Evolutionary conservation across 257 asterid genomes (phyloP).

Genomic region (Jacaranda copaia): DNA sequence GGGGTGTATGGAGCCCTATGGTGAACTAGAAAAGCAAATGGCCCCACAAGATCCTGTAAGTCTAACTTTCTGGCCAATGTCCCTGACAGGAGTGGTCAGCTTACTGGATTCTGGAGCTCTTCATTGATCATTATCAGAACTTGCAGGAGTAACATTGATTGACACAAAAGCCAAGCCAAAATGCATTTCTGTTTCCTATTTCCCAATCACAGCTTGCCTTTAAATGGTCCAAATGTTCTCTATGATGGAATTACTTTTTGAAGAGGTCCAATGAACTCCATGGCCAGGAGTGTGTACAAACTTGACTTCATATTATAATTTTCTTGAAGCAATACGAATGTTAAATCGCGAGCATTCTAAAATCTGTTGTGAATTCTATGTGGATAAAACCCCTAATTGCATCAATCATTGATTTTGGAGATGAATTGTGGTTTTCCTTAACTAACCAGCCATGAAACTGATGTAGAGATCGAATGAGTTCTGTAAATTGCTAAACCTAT

Average conservation of each 20-base stretch:
- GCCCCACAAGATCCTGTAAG: background rate
- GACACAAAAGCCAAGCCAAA: background rate
- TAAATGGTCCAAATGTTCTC: background rate
- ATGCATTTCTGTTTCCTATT: background rate
- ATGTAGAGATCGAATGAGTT: background rate
- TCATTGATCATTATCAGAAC: background rate
- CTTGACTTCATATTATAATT: background rate
- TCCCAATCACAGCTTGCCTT: background rate
- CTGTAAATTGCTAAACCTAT: background rate
- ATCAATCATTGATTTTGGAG: conserved; percentile 1
- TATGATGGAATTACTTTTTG: background rate
- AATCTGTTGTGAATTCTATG: background rate
- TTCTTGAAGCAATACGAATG: background rate
- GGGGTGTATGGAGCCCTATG: background rate
- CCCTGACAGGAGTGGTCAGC: background rate
- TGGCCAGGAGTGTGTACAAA: background rate
- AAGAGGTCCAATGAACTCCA: background rate
- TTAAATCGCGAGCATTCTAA: background rate
- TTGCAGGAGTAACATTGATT: background rate
- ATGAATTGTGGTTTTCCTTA: background rate
- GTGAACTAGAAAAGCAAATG: background rate
- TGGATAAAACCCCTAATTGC: background rate
- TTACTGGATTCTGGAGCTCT: conserved; percentile 1
- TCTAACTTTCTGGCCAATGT: background rate
- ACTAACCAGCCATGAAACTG: background rate